phyloP scores from a whole-genome alignment of 225 moss, liverwort and hornwort species.

The Marchantia polymorpha region DNA sequence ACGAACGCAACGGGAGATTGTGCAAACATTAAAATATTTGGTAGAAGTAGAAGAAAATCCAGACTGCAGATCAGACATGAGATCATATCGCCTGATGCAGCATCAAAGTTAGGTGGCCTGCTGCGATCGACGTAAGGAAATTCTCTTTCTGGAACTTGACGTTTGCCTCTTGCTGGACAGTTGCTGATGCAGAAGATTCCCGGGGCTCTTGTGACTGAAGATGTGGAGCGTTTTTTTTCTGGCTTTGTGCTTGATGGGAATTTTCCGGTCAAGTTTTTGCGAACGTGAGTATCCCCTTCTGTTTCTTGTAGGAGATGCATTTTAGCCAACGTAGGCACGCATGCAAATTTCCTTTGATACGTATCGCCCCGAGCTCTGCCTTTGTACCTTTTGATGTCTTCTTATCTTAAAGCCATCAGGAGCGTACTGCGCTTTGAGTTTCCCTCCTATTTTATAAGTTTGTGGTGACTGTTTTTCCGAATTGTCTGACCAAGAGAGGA shows the following conservation, averaged over 20 bases:
- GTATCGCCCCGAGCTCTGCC: not conserved
- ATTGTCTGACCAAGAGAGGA: too few species aligned
- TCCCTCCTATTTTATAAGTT: not conserved
- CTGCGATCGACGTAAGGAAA: not conserved
- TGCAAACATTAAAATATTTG: too few species aligned
- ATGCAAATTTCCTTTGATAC: not conserved
- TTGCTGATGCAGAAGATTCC: constrained; percentile 67
- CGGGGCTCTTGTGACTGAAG: constrained; percentile 45
- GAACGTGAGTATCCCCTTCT: constrained; percentile 40
- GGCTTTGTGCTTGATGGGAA: constrained; percentile 57
- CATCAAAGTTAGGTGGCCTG: not conserved
- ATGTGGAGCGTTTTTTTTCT: constrained; percentile 74
- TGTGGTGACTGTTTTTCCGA: too few species aligned
- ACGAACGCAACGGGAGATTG: too few species aligned
- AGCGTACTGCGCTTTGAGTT: not conserved
- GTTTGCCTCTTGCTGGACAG: constrained; percentile 33
- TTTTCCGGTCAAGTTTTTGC: constrained; percentile 49
- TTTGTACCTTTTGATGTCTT: not conserved
- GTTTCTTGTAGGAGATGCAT: not conserved
- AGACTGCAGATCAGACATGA: too few species aligned
- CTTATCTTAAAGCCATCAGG: too few species aligned
- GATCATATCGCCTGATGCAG: too few species aligned
- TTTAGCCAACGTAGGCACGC: not conserved
- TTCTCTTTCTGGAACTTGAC: not conserved
- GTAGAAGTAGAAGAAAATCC: too few species aligned